Evolutionary conservation across 2,329 filamentous ascomycete species (phyloP).

Genomic region (Aciculosporium take): DNA sequence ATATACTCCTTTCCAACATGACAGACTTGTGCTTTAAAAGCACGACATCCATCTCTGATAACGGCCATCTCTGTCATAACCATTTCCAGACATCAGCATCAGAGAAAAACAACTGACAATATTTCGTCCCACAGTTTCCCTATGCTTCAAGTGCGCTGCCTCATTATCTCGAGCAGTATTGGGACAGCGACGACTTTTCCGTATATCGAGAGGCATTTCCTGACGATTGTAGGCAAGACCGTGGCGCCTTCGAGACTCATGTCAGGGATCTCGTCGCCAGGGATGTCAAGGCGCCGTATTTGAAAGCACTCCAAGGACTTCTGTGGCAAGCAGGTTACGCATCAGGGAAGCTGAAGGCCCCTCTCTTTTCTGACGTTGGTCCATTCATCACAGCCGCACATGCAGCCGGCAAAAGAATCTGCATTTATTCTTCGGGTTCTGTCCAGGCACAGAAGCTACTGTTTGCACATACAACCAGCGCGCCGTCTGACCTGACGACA

Average conservation of each 20-base stretch:
- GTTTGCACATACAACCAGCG: conserved; percentile 51
- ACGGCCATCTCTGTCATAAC: neutral
- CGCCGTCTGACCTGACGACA: conserved; percentile 42
- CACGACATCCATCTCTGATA: neutral
- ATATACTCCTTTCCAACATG: neutral
- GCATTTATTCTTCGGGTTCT: conserved; percentile 73
- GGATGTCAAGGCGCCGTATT: conserved; percentile 62
- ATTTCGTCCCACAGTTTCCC: conserved; percentile 46
- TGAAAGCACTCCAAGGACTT: conserved; percentile 68
- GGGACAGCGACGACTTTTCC: conserved; percentile 50
- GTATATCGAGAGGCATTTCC: conserved; percentile 61
- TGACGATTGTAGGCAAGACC: conserved; percentile 42
- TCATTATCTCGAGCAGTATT: conserved; percentile 47
- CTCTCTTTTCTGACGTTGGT: conserved; percentile 62
- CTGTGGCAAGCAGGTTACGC: conserved; percentile 65
- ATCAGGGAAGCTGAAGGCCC: conserved; percentile 53
- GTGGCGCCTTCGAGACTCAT: conserved; percentile 47
- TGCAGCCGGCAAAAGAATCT: conserved; percentile 39
- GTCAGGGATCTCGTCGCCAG: conserved; percentile 54
- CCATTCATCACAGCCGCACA: conserved; percentile 47
- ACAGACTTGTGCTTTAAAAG: neutral
- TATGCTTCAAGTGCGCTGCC: conserved; percentile 58
- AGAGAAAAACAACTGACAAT: neutral
- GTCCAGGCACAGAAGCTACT: conserved; percentile 69
- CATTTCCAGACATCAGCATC: neutral